phyloP scores from a whole-genome alignment of 169 alveolate species.

The Amoebophrya sp. region DNA sequence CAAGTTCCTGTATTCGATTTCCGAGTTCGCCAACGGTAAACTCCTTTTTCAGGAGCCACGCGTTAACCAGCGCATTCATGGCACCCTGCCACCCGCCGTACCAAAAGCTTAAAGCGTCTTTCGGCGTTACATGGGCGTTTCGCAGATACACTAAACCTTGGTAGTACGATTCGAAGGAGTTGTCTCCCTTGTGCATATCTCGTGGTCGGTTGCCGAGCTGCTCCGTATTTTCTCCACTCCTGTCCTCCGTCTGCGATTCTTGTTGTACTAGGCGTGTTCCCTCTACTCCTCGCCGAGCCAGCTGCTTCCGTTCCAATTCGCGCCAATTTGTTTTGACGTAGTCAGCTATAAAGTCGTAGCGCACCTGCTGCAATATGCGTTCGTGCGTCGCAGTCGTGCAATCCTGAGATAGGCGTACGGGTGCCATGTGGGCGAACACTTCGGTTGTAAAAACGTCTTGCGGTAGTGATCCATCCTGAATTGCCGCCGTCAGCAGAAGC shows the following conservation, averaged over 20 bases:
- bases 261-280: too few relatives aligned
- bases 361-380: neutral
- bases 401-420: too few relatives aligned
- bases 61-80: neutral
- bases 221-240: too few relatives aligned
- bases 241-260: too few relatives aligned
- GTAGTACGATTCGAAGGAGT: neutral
- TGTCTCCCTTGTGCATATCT: too few relatives aligned
- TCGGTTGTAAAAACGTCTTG: too few relatives aligned
- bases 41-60: neutral
- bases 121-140: neutral
- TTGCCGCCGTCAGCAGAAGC: too few relatives aligned
- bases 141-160: neutral
- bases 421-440: too few relatives aligned
- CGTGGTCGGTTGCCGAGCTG: too few relatives aligned
- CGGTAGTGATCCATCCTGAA: too few relatives aligned
- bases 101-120: neutral
- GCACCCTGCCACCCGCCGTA: neutral
- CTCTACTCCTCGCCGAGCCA: too few relatives aligned
- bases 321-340: neutral
- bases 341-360: neutral
- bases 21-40: too few relatives aligned
- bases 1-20: neutral
- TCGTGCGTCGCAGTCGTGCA: neutral
- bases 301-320: neutral